Base-by-base conservation (phyloP, 768 basidiomycete genomes). In the Boletus vinaceobasis region DNA sequence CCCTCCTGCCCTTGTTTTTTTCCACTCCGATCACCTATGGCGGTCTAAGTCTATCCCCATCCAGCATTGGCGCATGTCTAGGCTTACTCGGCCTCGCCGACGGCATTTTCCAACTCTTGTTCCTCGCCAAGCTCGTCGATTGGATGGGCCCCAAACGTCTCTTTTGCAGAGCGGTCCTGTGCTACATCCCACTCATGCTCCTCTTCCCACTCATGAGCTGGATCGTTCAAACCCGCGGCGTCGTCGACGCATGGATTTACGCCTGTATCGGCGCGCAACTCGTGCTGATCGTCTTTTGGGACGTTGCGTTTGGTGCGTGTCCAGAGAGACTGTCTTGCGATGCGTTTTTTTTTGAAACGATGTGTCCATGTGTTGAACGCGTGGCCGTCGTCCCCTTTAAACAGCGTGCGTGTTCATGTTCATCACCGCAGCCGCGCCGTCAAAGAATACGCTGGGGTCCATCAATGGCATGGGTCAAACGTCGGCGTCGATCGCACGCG, bases 381-480 rank as follows among this genome's bases (percentile, higher is more conserved):
- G 8, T 32, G n/a, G 9, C 11, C 29, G 5, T 19, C 42, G n/a
- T n/a, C n/a, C 13, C 7, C 8, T 33, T 32, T 49, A 7, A n/a
- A n/a, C 50, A 87, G 86, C 84, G 8, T 82, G 63, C 26, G 82
- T 86, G 38, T 86, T 86, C 70, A 85, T 88, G 56, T 84, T 81
- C 64, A 84, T 90, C 58, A 76, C 80, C 23, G 79, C 81, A 14
- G 75, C 84, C 15, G 74, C 87, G 0, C 86, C 87, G 0, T 77
- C 75, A 44, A 76, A 74, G 50, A 71, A 71, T 9, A 55, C 78
- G 1, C 73, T 88, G 13, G 87, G 87, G 7, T 78, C 85, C 8
- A 82, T 83, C 35, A 88, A 87, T 61, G 87, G 86, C 3, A 64
- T 81, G 31, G 70, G 75, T 46, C 79, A 79, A 61, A 77, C 75